Conservation (phyloP, 1,139 yeast species). For the Taphrina populina region DNA sequence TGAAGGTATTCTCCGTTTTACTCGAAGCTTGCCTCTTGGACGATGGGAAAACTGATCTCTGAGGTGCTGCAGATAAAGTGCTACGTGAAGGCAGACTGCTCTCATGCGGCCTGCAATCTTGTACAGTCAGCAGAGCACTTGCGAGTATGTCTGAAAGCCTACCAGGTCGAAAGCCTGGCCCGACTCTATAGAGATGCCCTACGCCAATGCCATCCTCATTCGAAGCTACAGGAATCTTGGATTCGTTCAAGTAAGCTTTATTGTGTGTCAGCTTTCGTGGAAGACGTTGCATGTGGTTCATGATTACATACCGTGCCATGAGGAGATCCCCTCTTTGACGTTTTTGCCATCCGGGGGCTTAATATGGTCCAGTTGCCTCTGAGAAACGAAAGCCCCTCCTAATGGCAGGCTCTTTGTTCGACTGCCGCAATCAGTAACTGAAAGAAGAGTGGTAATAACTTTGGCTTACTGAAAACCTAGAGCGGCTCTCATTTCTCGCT, state of each 20-base stretch:
- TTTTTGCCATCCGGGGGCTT: background rate
- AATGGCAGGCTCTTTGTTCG: too few relatives aligned
- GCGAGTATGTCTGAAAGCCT: background rate
- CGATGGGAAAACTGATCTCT: background rate
- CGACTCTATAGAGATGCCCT: background rate
- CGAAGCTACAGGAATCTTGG: constrained; percentile 3
- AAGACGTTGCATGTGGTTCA: too few relatives aligned
- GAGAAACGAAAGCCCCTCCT: background rate
- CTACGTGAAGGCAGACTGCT: background rate
- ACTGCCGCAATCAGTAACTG: too few relatives aligned
- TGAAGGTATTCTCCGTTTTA: background rate
- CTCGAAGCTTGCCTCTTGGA: background rate
- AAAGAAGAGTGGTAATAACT: too few relatives aligned
- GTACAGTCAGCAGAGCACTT: background rate
- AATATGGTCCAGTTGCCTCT: background rate
- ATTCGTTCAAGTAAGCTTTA: too few relatives aligned
- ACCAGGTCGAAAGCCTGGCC: background rate
- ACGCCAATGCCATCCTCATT: too few relatives aligned
- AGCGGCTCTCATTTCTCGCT: too few relatives aligned
- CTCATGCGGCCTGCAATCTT: background rate
- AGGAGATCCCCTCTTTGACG: background rate
- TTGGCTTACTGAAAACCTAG: too few relatives aligned
- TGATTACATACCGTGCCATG: too few relatives aligned
- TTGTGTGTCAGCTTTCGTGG: too few relatives aligned
- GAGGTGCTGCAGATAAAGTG: background rate